These are phyloP conservation scores for Diddensiella caesifluorescens DNA, from an alignment of 805 yeast genomes.

Conservation along the genomic window DNA sequence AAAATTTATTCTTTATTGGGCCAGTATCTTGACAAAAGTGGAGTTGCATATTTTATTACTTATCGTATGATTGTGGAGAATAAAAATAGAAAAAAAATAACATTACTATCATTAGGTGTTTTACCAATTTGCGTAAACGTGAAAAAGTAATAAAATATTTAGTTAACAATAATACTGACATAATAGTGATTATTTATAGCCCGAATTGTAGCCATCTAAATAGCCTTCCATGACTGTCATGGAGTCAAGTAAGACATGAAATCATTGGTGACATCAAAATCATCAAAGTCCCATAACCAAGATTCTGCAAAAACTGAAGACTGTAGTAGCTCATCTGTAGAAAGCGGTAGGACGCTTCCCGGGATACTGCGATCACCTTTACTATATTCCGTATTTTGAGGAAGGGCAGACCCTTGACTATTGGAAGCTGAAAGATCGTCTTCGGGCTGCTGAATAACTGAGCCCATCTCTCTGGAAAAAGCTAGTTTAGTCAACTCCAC, in stretches of 20 bases:
- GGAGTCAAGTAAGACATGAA: slow-evolving; percentile 5
- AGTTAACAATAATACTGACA: too few relatives aligned
- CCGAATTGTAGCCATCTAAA: too few relatives aligned
- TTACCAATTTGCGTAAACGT: too few relatives aligned
- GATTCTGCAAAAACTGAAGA: slow-evolving; percentile 10
- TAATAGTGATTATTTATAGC: too few relatives aligned
- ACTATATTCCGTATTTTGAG: neutral
- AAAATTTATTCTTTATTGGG: too few relatives aligned
- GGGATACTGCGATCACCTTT: neutral
- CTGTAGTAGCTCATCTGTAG: slow-evolving; percentile 9
- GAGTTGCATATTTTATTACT: neutral
- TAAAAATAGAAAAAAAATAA: neutral
- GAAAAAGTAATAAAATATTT: too few relatives aligned
- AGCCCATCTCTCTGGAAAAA: slow-evolving; percentile 10
- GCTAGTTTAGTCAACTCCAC: slow-evolving; percentile 11
- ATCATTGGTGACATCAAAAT: slow-evolving; percentile 6
- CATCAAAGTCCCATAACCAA: slow-evolving; percentile 12
- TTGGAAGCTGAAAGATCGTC: neutral
- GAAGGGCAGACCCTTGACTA: neutral
- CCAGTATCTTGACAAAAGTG: too few relatives aligned
- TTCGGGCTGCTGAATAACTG: slow-evolving; percentile 4
- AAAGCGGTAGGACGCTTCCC: neutral
- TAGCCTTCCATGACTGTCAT: too few relatives aligned
- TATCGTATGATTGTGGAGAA: neutral
- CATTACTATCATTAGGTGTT: neutral